Base-by-base conservation (phyloP, 176 grass and related monocot species). In the Cocos nucifera region DNA sequence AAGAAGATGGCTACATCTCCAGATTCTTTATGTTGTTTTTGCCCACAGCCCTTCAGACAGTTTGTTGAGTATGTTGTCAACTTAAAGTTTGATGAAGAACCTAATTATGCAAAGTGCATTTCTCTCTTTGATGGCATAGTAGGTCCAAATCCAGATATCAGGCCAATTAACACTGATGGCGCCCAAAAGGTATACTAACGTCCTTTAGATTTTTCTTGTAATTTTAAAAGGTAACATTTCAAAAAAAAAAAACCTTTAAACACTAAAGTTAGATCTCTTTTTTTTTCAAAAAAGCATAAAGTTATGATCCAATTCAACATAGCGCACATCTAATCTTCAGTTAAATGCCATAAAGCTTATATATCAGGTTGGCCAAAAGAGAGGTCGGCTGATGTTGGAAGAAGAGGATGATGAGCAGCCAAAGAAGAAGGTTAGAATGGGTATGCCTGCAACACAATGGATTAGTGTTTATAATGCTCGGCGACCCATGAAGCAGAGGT, bases 1-100 rank as follows among this genome's bases (percentile, higher is more conserved):
- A 99, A 93, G 77, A 99, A 99, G 76, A 99, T 99, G 94, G 89
- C 77, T 12, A 99, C 94, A 49, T 99, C 88, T 76, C 94, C 94
- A 57, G 82, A 89, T 25, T 83, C 88, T 24, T 71, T 99, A 2
- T 93, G 88, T 79, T 84, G 61, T 64, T 93, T 93, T 63, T 99
- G 82, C 50, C 94, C 88, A 32, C 63, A 80, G 50, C 85, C 94
- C 19, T 99, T 99, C 64, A 86, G 68, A 70, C 79, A 93, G 53
- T 99, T 99, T 75, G 77, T 99, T 19, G 94, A 99, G 4, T 99
- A 93, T 79, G 94, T 99, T 15, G 85, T 99, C 53, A 99, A 99
- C 71, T 89, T 99, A 75, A 99, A 93, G 64, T 99, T 99, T 86
- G 88, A 93, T n/a, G 94, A 99, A 56, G 88, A 93, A 71, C 94